Percentiles rank a stretch among this genome's conserved stretches.
Evolutionary conservation across 192 early-diverging fungal genomes (phyloP).

Genomic region (Coemansia sp.): DNA sequence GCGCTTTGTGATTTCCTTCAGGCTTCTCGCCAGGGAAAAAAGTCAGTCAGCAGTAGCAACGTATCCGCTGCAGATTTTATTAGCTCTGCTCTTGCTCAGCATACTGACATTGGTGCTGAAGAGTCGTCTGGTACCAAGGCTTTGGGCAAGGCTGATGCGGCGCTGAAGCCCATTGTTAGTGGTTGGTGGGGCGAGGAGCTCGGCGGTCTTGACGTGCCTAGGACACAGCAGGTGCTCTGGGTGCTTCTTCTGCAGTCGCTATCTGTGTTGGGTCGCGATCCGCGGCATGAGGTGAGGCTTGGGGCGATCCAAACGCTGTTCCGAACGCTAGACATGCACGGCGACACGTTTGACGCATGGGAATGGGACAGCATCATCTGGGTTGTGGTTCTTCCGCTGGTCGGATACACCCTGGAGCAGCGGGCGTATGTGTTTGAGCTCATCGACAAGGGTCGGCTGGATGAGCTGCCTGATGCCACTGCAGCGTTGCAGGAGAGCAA

Average conservation of each 20-base stretch:
- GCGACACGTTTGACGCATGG: constrained; percentile 64
- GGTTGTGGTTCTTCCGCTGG: constrained; percentile 81
- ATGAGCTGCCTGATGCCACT: constrained; percentile 13
- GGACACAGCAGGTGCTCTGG: constrained; percentile 71
- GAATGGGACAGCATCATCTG: constrained; percentile 86
- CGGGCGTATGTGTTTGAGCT: constrained; percentile 23
- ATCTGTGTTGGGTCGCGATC: constrained; percentile 79
- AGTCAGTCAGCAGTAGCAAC: background rate
- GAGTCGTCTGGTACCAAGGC: constrained; percentile 11
- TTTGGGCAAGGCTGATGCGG: background rate
- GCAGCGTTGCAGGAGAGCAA: constrained; percentile 2
- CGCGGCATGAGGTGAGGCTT: constrained; percentile 87
- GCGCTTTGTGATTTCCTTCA: constrained; percentile 88
- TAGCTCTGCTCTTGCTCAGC: constrained; percentile 1
- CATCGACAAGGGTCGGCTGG: constrained; percentile 1
- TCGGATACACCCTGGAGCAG: constrained; percentile 18
- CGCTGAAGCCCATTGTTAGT: constrained; percentile 3
- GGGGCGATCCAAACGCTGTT: constrained; percentile 94
- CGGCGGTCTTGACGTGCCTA: background rate
- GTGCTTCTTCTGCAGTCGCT: constrained; percentile 84
- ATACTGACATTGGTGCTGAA: background rate
- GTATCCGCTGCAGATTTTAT: background rate
- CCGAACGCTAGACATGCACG: constrained; percentile 90
- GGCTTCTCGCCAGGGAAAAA: constrained; percentile 21
- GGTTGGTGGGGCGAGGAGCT: constrained; percentile 35